Evolutionary conservation across 768 basidiomycete genomes (phyloP).

Genomic region (Amylocystis lapponica): DNA sequence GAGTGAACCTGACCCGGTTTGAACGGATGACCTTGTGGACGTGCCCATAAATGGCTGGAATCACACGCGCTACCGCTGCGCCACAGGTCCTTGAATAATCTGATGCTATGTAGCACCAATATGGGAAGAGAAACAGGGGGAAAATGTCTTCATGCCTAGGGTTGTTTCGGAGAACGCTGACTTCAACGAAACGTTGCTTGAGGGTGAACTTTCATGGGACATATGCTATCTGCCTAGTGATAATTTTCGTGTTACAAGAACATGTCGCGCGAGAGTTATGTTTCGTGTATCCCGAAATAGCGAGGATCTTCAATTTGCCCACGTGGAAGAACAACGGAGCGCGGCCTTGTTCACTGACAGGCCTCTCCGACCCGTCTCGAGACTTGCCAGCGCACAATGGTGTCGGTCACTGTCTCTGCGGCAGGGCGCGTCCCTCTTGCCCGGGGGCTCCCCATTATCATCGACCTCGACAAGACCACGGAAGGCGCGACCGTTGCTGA

Average conservation of each 20-base stretch:
- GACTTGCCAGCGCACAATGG: conserved; percentile 37
- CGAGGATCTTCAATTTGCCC: not conserved
- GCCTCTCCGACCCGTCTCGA: not conserved
- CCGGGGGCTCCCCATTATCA: conserved; percentile 42
- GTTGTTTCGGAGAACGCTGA: too few relatives aligned
- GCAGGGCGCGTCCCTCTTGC: conserved; percentile 44
- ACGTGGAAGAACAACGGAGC: not conserved
- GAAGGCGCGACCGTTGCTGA: conserved; percentile 56
- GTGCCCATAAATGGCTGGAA: conserved; percentile 24
- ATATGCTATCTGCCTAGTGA: not conserved
- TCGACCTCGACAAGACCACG: conserved; percentile 43
- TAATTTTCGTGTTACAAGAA: not conserved
- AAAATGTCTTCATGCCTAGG: not conserved
- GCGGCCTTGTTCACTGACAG: not conserved
- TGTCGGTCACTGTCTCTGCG: conserved; percentile 48
- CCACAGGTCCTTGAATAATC: not conserved
- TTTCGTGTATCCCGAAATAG: not conserved
- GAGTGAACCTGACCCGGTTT: conserved; percentile 38
- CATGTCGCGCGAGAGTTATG: not conserved
- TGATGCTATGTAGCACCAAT: not conserved
- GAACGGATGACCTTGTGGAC: conserved; percentile 46
- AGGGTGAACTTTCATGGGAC: not conserved
- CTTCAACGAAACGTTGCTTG: not conserved
- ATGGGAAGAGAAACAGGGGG: not conserved
- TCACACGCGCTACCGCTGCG: conserved; percentile 20